Conservation (phyloP, 352 stramenopile genomes). For the Hyaloperonospora brassicae region DNA sequence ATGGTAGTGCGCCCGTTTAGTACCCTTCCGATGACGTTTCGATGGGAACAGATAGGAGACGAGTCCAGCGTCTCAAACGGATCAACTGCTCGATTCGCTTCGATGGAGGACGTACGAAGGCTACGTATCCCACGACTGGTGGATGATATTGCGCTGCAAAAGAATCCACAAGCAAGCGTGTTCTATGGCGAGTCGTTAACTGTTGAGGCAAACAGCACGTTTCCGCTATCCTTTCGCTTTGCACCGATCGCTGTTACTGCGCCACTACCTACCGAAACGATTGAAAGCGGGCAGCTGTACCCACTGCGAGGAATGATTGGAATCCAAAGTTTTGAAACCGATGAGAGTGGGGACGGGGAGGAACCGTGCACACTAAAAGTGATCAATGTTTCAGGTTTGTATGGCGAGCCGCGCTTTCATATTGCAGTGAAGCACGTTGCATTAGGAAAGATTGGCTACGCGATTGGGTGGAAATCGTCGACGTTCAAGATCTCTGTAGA, state of each 20-base stretch:
- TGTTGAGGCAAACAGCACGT: conserved; percentile 42
- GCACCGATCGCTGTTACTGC: conserved; percentile 51
- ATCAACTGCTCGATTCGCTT: conserved; percentile 25
- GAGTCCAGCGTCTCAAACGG: conserved; percentile 6
- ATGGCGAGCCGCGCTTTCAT: conserved; percentile 53
- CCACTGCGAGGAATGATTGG: conserved; percentile 57
- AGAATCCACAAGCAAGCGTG: conserved; percentile 16
- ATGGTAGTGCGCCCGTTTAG: conserved; percentile 64
- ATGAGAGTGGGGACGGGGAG: conserved; percentile 8
- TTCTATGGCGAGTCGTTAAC: conserved; percentile 46
- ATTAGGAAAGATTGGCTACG: conserved; percentile 80
- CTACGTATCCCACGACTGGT: conserved; percentile 8
- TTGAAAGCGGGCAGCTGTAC: conserved; percentile 56
- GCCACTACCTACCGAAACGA: conserved; percentile 36
- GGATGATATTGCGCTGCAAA: conserved; percentile 1
- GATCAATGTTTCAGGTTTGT: conserved; percentile 48
- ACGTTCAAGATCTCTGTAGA: conserved; percentile 57
- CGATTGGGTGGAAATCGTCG: conserved; percentile 61
- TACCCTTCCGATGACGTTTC: conserved; percentile 56
- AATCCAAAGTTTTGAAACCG: conserved; percentile 57
- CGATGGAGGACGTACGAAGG: conserved; percentile 24
- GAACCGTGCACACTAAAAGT: conserved; percentile 63
- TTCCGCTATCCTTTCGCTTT: conserved; percentile 59
- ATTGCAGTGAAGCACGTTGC: conserved; percentile 45
- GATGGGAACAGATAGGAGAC: conserved; percentile 29